Evolutionary conservation across 345 rosid species (phyloP), one percentile per base, ranked within the genome.

Genomic region (Trapa incisa): DNA sequence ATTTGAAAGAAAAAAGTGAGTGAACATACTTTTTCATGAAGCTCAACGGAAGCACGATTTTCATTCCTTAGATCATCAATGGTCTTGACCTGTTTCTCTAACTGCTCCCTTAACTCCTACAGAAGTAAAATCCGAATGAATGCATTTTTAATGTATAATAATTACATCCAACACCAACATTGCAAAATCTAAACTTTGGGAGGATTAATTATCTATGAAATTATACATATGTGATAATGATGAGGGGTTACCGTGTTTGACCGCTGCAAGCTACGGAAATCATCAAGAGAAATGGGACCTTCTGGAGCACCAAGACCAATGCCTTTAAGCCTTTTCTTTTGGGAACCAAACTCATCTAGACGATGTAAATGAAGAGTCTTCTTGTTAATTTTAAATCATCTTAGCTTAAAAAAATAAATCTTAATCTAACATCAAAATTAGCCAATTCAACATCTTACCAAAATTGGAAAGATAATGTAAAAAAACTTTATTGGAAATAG

Each of bases 201-300:
- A 58, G 38, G 38, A 37, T 14, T 5, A 50, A 39, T 50, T 41
- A 67, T 67, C 33, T 47, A 29, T 22, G 9, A 35, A 14, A 16
- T 35, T 17, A n/a, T 33, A 54, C 13, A 38, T 54, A 22, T 37
- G 10, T 50, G 53, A 14, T 3, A 3, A 17, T 52, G 37, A 58
- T 60, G 38, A 58, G 38, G 66, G 70, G 29, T 22, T 87, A 94
- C 97, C 80, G 73, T 80, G 75, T 94, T 94, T 36, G 97, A 91
- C 61, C 89, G 91, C 67, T 91, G 99, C 70, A 94, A 96, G 77
- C 91, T 94, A 71, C 91, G 84, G 77, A 94, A 94, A 87, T 94
- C 97, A 81, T 89, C 95, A 69, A 94, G 89, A 67, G 92, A 94
- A 75, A 91, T 70, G 69, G 99, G 99, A 75, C 97, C 99, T 70